Percentiles rank a stretch among this genome's conserved stretches.
phyloP scores from a whole-genome alignment of 257 asterid genomes.

The Jaltomata sinuosa region DNA sequence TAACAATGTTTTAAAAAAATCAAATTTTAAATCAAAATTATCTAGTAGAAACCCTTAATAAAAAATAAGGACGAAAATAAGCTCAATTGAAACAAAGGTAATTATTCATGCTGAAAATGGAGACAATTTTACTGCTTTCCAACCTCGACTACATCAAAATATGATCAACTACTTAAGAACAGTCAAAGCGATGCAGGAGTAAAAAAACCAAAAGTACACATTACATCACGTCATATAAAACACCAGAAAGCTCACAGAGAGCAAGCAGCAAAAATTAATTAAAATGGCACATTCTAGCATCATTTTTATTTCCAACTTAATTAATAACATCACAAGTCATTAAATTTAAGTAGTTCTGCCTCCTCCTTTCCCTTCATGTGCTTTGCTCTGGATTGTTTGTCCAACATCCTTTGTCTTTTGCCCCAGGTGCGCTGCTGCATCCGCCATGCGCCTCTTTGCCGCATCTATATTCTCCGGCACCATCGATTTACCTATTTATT shows the following conservation, averaged over 20 bases:
- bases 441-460: constrained; percentile 54
- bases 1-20: too few relatives aligned
- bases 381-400: constrained; percentile 46
- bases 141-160: neutral
- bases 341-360: neutral
- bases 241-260: neutral
- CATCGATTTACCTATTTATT: constrained; percentile 9
- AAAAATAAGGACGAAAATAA: too few relatives aligned
- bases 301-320: neutral
- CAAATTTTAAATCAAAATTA: too few relatives aligned
- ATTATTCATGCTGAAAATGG: too few relatives aligned
- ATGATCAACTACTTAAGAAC: neutral
- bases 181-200: neutral
- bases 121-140: too few relatives aligned
- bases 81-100: too few relatives aligned
- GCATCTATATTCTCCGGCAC: constrained; percentile 39
- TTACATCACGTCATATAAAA: neutral
- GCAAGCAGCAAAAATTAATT: neutral
- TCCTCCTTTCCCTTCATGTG: constrained; percentile 33
- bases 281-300: neutral
- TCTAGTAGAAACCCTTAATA: too few relatives aligned
- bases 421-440: constrained; percentile 37
- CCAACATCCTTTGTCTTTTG: constrained; percentile 65
- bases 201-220: neutral
- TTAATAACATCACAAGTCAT: too few relatives aligned